Percentiles rank a stretch among this genome's conserved stretches.
Conservation (phyloP, 768 basidiomycete species). For the Chlorophyllum brunneum region DNA sequence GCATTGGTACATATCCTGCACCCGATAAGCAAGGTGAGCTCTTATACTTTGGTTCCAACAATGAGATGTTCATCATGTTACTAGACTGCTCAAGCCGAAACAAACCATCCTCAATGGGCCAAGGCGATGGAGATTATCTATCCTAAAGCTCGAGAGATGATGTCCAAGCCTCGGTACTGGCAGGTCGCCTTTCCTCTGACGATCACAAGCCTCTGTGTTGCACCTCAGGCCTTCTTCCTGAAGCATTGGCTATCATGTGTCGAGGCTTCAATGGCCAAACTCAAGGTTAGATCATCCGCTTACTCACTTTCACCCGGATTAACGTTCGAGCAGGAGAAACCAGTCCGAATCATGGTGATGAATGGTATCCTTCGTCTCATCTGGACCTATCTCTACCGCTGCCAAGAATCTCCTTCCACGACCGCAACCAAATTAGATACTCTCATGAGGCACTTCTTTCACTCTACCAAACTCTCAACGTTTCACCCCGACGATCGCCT, state of each 20-base stretch:
- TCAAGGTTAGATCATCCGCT: constrained; percentile 56
- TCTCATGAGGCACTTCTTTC: constrained; percentile 76
- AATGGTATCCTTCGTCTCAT: constrained; percentile 81
- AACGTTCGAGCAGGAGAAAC: constrained; percentile 61
- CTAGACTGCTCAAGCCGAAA: constrained; percentile 92
- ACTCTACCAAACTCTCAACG: constrained; percentile 56
- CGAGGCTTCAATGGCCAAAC: constrained; percentile 66
- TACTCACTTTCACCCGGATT: not conserved
- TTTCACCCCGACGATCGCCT: constrained; percentile 71
- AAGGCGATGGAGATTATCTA: constrained; percentile 85
- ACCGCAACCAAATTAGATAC: constrained; percentile 77
- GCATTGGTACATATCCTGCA: constrained; percentile 74
- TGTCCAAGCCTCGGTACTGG: constrained; percentile 89
- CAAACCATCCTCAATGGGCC: constrained; percentile 93
- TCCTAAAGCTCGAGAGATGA: constrained; percentile 80
- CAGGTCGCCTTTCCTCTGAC: constrained; percentile 79
- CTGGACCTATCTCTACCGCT: constrained; percentile 96
- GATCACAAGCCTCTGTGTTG: constrained; percentile 81
- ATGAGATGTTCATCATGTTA: not conserved
- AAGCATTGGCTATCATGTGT: constrained; percentile 78
- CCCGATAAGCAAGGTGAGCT: constrained; percentile 77
- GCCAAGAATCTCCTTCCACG: constrained; percentile 78
- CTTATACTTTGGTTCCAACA: not conserved
- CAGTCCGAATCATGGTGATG: constrained; percentile 63
- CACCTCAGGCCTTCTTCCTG: constrained; percentile 80